phyloP scores from a whole-genome alignment of 129 eudicot genomes.

The carrot (Daucus carota) region DNA sequence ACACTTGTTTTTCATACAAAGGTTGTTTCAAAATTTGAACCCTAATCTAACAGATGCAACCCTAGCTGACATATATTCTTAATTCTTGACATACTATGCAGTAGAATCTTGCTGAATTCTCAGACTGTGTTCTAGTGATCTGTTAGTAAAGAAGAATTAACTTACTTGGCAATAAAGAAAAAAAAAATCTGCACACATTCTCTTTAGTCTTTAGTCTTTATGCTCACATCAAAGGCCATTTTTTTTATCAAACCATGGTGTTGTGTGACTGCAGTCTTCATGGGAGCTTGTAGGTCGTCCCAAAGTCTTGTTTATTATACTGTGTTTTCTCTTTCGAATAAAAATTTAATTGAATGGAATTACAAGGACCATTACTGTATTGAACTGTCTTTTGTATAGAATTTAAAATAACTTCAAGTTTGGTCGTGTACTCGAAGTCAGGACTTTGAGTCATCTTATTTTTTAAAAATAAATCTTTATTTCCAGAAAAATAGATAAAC shows the following conservation, averaged over 20 bases:
- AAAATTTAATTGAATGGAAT: too few species aligned
- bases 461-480: too few species aligned
- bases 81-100: background rate
- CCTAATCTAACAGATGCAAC: background rate
- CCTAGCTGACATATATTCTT: background rate
- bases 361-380: too few species aligned
- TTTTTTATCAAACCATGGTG: background rate
- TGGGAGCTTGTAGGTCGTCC: background rate
- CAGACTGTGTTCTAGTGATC: background rate
- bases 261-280: background rate
- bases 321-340: too few species aligned
- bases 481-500: too few species aligned
- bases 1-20: background rate
- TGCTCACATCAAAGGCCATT: background rate
- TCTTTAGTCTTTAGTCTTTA: background rate
- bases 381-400: too few species aligned
- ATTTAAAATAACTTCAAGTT: too few species aligned
- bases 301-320: too few species aligned
- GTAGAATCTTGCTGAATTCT: background rate
- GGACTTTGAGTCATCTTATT: too few species aligned
- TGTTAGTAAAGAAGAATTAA: background rate
- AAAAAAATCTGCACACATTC: background rate
- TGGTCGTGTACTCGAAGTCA: too few species aligned
- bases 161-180: background rate
- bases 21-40: background rate